Evolutionary conservation across 768 basidiomycete genomes (phyloP).

Genomic region (Calocybe gangraenosa): DNA sequence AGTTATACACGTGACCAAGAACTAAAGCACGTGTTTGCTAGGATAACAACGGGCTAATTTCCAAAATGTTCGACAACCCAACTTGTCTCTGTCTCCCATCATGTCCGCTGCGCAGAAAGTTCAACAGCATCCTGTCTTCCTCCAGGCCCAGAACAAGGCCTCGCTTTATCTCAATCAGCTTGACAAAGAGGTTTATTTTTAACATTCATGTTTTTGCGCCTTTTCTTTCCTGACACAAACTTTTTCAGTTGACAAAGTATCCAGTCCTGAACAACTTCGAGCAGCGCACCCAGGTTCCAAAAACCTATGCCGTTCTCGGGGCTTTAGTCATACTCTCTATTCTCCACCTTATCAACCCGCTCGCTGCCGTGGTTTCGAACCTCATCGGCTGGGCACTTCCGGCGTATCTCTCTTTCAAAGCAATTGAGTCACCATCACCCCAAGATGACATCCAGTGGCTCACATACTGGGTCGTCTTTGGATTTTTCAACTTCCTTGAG

Average conservation of each 20-base stretch:
- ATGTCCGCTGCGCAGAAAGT: slow-evolving; percentile 84
- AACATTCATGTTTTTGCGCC: background rate
- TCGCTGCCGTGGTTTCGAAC: slow-evolving; percentile 91
- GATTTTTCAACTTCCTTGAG: slow-evolving; percentile 91
- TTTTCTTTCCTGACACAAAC: slow-evolving; percentile 10
- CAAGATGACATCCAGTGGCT: slow-evolving; percentile 94
- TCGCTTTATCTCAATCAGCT: slow-evolving; percentile 81
- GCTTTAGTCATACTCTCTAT: slow-evolving; percentile 59
- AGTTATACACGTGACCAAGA: slow-evolving; percentile 16
- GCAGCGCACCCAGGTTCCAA: slow-evolving; percentile 88
- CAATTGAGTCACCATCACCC: slow-evolving; percentile 80
- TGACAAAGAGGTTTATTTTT: slow-evolving; percentile 84
- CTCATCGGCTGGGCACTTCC: slow-evolving; percentile 93
- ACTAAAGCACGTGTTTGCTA: slow-evolving; percentile 19
- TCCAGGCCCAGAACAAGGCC: slow-evolving; percentile 82
- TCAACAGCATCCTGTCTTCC: slow-evolving; percentile 82
- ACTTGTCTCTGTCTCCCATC: slow-evolving; percentile 21
- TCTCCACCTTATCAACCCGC: slow-evolving; percentile 84
- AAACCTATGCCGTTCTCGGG: slow-evolving; percentile 84
- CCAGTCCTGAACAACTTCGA: slow-evolving; percentile 81
- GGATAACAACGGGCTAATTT: slow-evolving; percentile 18
- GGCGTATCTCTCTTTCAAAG: slow-evolving; percentile 92
- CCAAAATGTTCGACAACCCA: slow-evolving; percentile 19
- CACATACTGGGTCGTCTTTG: slow-evolving; percentile 96
- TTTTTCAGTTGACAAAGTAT: slow-evolving; percentile 72